Evolutionary conservation across 225 moss, liverwort and hornwort genomes (phyloP).

Genomic region (Pseudoscleropodium purum): DNA sequence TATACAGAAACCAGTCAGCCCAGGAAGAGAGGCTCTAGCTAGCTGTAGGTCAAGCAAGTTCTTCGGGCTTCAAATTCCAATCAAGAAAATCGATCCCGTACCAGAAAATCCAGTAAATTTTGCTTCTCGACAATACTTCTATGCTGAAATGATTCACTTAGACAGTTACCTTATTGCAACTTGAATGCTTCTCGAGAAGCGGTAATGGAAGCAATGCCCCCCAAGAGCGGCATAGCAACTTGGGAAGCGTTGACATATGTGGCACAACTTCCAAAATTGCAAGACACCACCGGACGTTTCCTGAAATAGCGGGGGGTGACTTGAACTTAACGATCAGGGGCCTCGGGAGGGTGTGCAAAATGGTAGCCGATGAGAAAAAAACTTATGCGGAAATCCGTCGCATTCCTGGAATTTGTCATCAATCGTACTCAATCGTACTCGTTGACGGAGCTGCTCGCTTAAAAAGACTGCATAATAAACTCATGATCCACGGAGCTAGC

Average conservation of each 20-base stretch:
- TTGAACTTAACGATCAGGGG: not conserved
- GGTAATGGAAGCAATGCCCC: not conserved
- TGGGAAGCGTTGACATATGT: not conserved
- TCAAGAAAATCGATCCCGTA: not conserved
- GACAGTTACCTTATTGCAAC: not conserved
- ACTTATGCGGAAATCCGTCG: not conserved
- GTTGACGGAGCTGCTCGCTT: not conserved
- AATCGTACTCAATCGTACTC: not conserved
- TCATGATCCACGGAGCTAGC: not conserved
- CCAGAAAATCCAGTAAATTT: not conserved
- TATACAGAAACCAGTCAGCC: too few relatives aligned
- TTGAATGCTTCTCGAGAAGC: not conserved
- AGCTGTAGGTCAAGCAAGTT: not conserved
- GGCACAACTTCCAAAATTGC: not conserved
- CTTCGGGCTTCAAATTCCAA: not conserved
- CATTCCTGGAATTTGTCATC: too few relatives aligned
- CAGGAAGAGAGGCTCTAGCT: not conserved
- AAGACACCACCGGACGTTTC: not conserved
- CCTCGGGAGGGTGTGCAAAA: not conserved
- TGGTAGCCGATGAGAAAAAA: not conserved
- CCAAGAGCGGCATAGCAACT: not conserved
- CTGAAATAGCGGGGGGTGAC: not conserved
- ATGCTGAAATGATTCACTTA: not conserved
- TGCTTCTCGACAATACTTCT: not conserved
- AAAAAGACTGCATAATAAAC: not conserved